Evolutionary conservation across 306 rosid genomes (phyloP).

Genomic region (barrel medic (Medicago truncatula)): DNA sequence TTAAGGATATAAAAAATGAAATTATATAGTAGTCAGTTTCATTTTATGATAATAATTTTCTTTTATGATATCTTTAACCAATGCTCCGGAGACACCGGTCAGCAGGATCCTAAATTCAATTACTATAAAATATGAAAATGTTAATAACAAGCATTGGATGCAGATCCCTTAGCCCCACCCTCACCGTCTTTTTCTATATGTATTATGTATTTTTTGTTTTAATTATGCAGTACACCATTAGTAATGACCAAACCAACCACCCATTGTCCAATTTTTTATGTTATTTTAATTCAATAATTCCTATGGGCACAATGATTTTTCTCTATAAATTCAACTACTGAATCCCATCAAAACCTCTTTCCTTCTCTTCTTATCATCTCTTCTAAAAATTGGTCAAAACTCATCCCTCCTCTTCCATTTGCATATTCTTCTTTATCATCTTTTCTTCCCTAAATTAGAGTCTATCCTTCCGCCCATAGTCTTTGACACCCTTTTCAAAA

Average conservation of each 20-base stretch:
- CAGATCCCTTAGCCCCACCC: slow-evolving; percentile 7
- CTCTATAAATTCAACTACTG: slow-evolving; percentile 61
- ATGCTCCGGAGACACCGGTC: no score
- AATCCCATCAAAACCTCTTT: slow-evolving; percentile 64
- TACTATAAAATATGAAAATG: not conserved
- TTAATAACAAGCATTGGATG: not conserved
- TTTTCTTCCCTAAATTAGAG: not conserved
- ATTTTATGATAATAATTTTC: no score
- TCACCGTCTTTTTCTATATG: slow-evolving; percentile 9
- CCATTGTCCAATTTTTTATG: slow-evolving; percentile 29
- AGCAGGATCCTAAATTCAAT: no score
- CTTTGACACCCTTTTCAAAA: slow-evolving; percentile 39
- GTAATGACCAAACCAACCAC: slow-evolving; percentile 7
- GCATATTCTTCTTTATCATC: slow-evolving; percentile 38
- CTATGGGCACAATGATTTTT: slow-evolving; percentile 32
- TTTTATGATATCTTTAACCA: no score
- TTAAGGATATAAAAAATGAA: no score
- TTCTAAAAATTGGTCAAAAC: slow-evolving; percentile 40
- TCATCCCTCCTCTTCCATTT: slow-evolving; percentile 9
- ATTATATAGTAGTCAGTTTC: no score
- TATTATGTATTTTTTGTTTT: not conserved
- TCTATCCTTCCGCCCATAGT: slow-evolving; percentile 40
- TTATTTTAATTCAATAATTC: slow-evolving; percentile 37
- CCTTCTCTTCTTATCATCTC: slow-evolving; percentile 51
- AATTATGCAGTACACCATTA: slow-evolving; percentile 5